These are phyloP conservation scores for Calvatia gigantea DNA, from an alignment of 768 basidiomycete species.

Conservation along the genomic window DNA sequence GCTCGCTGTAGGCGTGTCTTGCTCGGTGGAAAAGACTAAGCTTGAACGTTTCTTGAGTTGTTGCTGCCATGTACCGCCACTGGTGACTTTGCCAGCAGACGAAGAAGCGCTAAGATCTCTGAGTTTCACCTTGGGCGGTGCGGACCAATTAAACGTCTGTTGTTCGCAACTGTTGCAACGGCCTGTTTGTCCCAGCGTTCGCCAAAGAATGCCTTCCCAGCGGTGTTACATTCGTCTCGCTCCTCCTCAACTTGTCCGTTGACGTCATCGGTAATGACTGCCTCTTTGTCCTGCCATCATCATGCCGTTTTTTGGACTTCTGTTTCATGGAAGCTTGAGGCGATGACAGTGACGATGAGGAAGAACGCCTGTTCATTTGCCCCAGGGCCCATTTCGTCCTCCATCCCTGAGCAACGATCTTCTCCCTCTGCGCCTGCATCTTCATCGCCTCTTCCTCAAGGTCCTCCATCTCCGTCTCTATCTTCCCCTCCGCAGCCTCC, in stretches of 20 bases:
- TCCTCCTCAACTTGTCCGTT: conserved; percentile 30
- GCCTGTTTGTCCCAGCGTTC: conserved; percentile 1
- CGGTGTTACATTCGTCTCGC: conserved; percentile 45
- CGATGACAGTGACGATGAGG: conserved; percentile 8
- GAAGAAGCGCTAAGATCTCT: neutral
- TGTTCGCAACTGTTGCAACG: neutral
- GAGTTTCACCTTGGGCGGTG: neutral
- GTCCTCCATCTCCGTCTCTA: conserved; percentile 14
- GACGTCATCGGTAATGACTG: conserved; percentile 16
- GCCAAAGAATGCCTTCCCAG: conserved; percentile 29
- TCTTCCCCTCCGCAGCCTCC: neutral
- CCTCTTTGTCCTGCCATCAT: conserved; percentile 28
- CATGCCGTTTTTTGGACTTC: conserved; percentile 18
- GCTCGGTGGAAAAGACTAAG: conserved; percentile 2
- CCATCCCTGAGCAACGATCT: conserved; percentile 27
- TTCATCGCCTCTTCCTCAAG: conserved; percentile 22
- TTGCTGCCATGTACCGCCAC: neutral
- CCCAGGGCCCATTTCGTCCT: conserved; percentile 28
- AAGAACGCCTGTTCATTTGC: conserved; percentile 2
- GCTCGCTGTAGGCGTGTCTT: neutral
- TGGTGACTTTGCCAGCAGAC: neutral
- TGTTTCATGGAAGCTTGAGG: neutral
- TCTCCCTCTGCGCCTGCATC: conserved; percentile 5
- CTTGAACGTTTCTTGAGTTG: conserved; percentile 1
- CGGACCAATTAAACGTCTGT: neutral